phyloP scores from a whole-genome alignment of 2,329 filamentous ascomycete genomes.

The Berkeleyomyces rouxiae region DNA sequence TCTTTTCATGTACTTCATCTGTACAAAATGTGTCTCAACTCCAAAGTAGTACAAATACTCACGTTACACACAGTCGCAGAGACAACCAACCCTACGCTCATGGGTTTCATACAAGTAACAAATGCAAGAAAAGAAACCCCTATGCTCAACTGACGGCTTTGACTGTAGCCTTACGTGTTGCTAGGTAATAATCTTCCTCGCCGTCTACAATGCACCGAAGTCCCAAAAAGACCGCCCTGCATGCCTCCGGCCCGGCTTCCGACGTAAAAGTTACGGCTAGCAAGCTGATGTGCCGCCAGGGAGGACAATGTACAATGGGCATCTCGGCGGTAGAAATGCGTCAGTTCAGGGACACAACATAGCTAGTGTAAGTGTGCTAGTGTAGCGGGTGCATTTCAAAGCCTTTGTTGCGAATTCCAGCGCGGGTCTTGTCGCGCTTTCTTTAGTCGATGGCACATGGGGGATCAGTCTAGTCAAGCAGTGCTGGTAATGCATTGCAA shows the following conservation, averaged over 20 bases:
- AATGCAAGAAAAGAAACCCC: no score
- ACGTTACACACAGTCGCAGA: no score
- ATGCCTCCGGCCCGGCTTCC: neutral
- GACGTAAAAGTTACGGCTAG: neutral
- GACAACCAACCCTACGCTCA: no score
- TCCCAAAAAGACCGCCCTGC: neutral
- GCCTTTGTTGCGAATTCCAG: constrained; percentile 1
- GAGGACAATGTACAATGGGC: neutral
- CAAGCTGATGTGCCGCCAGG: neutral
- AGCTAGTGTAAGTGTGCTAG: neutral
- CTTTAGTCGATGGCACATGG: no score
- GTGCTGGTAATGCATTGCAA: neutral
- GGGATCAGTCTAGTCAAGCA: no score
- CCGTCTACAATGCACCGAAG: neutral
- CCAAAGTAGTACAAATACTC: no score
- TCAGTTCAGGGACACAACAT: neutral
- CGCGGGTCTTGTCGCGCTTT: no score
- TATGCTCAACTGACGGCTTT: no score
- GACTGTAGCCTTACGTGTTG: neutral
- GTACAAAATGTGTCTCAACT: neutral
- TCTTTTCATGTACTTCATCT: neutral
- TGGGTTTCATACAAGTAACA: no score
- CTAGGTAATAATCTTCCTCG: neutral
- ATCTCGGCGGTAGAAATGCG: neutral
- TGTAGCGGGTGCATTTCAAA: neutral